These are phyloP conservation scores for Annulohypoxylon truncatum DNA, from an alignment of 2,329 filamentous ascomycete species.

Conservation along the genomic window DNA sequence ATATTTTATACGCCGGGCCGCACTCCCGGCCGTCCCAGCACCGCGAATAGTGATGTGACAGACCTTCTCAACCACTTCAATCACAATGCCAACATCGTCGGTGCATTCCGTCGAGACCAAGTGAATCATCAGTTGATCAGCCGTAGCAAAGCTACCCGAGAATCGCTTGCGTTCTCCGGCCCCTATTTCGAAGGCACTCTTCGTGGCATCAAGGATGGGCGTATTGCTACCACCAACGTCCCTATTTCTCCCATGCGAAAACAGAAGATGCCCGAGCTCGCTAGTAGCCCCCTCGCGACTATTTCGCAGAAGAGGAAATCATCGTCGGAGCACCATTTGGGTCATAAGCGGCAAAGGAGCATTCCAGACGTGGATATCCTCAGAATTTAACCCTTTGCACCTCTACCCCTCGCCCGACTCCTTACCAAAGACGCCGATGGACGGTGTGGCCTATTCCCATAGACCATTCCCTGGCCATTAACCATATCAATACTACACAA, in stretches of 20 bases:
- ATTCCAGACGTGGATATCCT: slow-evolving; percentile 67
- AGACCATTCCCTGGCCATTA: slow-evolving; percentile 47
- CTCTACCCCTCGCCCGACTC: slow-evolving; percentile 24
- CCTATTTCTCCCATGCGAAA: slow-evolving; percentile 76
- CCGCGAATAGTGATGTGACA: slow-evolving; percentile 61
- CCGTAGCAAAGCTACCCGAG: slow-evolving; percentile 69
- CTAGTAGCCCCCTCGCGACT: slow-evolving; percentile 63
- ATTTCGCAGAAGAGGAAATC: slow-evolving; percentile 67
- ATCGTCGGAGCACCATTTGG: slow-evolving; percentile 55
- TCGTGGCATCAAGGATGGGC: slow-evolving; percentile 72
- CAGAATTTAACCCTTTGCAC: slow-evolving; percentile 53
- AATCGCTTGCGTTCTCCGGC: slow-evolving; percentile 71
- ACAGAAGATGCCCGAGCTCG: slow-evolving; percentile 62
- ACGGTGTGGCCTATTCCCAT: slow-evolving; percentile 45
- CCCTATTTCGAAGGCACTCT: slow-evolving; percentile 70
- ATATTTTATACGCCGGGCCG: slow-evolving; percentile 64
- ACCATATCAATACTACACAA: slow-evolving; percentile 12
- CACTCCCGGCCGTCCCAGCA: slow-evolving; percentile 63
- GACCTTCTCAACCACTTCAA: slow-evolving; percentile 75
- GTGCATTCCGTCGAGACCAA: slow-evolving; percentile 79
- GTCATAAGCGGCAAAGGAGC: slow-evolving; percentile 69
- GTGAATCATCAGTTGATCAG: slow-evolving; percentile 70
- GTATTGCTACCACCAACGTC: slow-evolving; percentile 72
- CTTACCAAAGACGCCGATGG: slow-evolving; percentile 45
- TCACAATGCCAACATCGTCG: slow-evolving; percentile 74